phyloP scores from a whole-genome alignment of 129 eudicot genomes.

The Sambucus nigra region DNA sequence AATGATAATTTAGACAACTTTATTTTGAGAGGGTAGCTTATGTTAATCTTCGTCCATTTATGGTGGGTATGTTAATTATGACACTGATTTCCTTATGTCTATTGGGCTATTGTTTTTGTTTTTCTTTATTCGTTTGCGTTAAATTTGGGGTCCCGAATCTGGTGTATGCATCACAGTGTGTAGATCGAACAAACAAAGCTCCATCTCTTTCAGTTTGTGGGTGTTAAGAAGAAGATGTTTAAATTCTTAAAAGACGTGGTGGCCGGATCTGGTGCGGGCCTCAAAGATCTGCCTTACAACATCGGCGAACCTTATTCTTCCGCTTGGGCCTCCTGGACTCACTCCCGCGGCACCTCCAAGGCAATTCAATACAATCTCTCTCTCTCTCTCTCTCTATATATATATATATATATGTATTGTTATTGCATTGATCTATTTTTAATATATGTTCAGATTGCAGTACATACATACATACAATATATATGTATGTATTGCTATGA shows the following conservation, averaged over 20 bases:
- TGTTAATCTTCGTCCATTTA: too few species aligned
- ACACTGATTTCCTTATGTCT: too few species aligned
- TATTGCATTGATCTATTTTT: constrained; percentile 7
- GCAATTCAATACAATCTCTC: constrained; percentile 6
- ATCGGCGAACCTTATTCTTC: constrained; percentile 94
- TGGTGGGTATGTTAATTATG: too few species aligned
- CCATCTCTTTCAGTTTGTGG: neutral
- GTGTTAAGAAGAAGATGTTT: constrained; percentile 30
- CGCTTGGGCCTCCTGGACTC: constrained; percentile 97
- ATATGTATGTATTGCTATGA: too few species aligned
- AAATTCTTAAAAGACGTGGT: constrained; percentile 89
- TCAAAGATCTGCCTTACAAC: constrained; percentile 85
- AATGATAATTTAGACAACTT: too few species aligned
- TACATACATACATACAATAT: too few species aligned
- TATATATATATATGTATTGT: constrained; percentile 3
- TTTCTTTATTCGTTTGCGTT: neutral
- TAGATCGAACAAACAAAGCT: neutral
- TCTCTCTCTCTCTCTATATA: neutral
- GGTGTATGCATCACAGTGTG: constrained; percentile 3
- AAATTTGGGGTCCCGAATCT: neutral
- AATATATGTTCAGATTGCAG: neutral
- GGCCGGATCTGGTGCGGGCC: constrained; percentile 82
- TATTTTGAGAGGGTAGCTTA: too few species aligned
- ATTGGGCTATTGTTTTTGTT: neutral
- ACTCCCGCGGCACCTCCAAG: constrained; percentile 90